Evolutionary conservation across 108 stramenopile species (phyloP).

Genomic region (Mayamaea pseudoterrestris): DNA sequence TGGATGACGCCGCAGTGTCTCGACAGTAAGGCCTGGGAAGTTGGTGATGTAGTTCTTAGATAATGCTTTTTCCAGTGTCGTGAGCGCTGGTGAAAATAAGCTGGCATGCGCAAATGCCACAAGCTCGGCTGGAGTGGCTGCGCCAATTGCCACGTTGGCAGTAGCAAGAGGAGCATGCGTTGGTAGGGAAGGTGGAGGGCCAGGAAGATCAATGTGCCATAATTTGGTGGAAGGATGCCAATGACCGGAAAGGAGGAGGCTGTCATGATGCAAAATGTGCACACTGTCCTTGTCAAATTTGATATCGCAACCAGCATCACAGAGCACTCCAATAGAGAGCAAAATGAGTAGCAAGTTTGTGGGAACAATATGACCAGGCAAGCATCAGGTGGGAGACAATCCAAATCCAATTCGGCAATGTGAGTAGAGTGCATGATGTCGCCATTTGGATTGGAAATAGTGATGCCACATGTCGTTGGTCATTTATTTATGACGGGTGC

Average conservation of each 20-base stretch:
- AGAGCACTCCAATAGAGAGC: constrained; percentile 9
- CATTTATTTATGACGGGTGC: not conserved
- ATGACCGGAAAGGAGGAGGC: not conserved
- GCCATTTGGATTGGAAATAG: constrained; percentile 4
- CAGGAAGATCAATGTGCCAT: not conserved
- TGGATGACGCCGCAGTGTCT: constrained; percentile 1
- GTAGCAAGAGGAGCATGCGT: not conserved
- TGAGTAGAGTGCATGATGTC: constrained; percentile 4
- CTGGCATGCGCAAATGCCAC: constrained; percentile 22
- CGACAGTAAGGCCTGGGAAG: constrained; percentile 7
- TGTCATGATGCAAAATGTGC: not conserved
- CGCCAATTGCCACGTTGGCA: not conserved
- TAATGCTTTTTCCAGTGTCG: constrained; percentile 13
- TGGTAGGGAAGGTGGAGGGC: not conserved
- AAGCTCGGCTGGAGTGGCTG: constrained; percentile 1
- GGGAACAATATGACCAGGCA: constrained; percentile 9
- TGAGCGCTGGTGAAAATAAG: constrained; percentile 13
- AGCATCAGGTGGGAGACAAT: constrained; percentile 2
- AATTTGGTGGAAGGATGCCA: not conserved
- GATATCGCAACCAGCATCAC: constrained; percentile 12
- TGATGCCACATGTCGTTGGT: constrained; percentile 2
- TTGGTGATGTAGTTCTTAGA: constrained; percentile 7
- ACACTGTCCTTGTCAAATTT: constrained; percentile 1
- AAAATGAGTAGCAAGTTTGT: not conserved
- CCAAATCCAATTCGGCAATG: not conserved